Conservation (phyloP, 495 filamentous ascomycete species). For the Talaromyces thailandensis region DNA sequence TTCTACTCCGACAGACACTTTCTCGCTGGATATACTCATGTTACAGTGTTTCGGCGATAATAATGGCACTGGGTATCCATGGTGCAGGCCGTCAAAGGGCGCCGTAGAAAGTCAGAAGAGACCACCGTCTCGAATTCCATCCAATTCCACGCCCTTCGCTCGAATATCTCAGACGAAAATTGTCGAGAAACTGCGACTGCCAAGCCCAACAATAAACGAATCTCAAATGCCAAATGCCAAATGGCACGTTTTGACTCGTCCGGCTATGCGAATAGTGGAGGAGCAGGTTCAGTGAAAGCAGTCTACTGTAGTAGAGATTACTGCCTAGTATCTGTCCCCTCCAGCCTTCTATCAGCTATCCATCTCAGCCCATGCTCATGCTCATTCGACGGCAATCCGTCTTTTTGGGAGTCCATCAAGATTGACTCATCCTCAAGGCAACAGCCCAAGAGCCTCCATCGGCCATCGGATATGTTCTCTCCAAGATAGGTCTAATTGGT, state of each 20-base stretch:
- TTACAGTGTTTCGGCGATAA: not conserved
- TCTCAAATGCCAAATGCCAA: not conserved
- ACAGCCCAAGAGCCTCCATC: not conserved
- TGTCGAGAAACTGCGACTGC: not conserved
- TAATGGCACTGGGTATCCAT: not conserved
- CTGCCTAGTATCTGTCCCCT: not conserved
- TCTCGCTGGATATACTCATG: not conserved
- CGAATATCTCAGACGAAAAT: not conserved
- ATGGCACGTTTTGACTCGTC: not conserved
- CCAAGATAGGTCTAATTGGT: constrained; percentile 1
- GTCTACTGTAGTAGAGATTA: not conserved
- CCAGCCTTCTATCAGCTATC: not conserved
- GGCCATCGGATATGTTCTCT: constrained; percentile 4
- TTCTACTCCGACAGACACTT: not conserved
- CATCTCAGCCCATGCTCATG: not conserved
- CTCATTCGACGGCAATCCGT: not conserved
- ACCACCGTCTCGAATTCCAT: not conserved
- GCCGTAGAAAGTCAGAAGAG: not conserved
- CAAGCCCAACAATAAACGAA: not conserved
- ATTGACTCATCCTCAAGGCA: not conserved
- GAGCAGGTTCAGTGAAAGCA: not conserved
- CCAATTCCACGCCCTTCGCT: not conserved
- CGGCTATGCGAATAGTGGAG: not conserved
- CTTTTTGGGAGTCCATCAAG: not conserved
- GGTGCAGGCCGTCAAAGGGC: not conserved